A percentile compares a stretch with the other conserved stretches of the same genome.
phyloP scores from a whole-genome alignment of 2,329 filamentous ascomycete species.

The Xylariaceae sp. region DNA sequence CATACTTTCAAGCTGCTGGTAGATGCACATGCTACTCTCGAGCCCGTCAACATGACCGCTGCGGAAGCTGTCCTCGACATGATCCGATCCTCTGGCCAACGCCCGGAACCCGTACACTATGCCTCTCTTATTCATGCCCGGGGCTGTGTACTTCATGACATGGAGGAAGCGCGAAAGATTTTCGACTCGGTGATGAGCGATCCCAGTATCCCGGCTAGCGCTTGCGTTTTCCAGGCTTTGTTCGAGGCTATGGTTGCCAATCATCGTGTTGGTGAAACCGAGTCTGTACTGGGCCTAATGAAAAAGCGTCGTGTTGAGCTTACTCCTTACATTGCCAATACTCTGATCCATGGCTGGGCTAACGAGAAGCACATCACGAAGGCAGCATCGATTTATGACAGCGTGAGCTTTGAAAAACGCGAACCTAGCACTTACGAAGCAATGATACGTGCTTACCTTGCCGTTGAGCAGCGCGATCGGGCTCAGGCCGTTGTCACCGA shows the following conservation, averaged over 20 bases:
- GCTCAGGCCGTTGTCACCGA: slow-evolving; percentile 80
- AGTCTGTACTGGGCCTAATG: slow-evolving; percentile 74
- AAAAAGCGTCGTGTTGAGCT: slow-evolving; percentile 67
- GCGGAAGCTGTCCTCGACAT: slow-evolving; percentile 78
- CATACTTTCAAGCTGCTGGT: slow-evolving; percentile 98
- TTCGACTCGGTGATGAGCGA: slow-evolving; percentile 78
- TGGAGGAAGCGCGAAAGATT: slow-evolving; percentile 73
- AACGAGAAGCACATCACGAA: slow-evolving; percentile 74
- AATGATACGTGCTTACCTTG: slow-evolving; percentile 91
- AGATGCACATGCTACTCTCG: slow-evolving; percentile 89
- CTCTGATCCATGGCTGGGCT: slow-evolving; percentile 95
- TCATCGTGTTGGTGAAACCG: slow-evolving; percentile 73
- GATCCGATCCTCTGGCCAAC: slow-evolving; percentile 69
- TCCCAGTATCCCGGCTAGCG: slow-evolving; percentile 63
- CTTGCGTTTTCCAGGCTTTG: slow-evolving; percentile 92
- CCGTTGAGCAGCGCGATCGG: slow-evolving; percentile 71
- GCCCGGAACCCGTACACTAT: slow-evolving; percentile 90
- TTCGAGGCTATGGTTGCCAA: slow-evolving; percentile 97
- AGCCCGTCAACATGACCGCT: slow-evolving; percentile 82
- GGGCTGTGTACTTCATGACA: slow-evolving; percentile 88
- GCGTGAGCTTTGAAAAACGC: slow-evolving; percentile 71
- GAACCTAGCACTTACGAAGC: slow-evolving; percentile 98
- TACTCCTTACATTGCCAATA: slow-evolving; percentile 98
- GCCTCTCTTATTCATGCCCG: slow-evolving; percentile 93
- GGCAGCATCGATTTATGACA: slow-evolving; percentile 72